phyloP scores from a whole-genome alignment of 805 yeast genomes.

The Myxozyma sirexii region DNA sequence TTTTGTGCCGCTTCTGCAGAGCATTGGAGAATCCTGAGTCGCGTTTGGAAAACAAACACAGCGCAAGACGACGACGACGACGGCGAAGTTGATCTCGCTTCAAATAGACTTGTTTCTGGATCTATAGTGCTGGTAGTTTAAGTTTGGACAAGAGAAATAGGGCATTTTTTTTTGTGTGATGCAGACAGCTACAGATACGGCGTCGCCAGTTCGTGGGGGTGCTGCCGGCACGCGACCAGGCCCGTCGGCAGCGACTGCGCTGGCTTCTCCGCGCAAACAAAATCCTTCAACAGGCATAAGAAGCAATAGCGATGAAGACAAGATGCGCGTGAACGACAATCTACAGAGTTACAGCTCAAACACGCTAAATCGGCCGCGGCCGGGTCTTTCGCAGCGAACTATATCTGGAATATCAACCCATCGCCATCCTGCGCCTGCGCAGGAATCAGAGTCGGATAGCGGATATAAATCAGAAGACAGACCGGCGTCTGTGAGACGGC shows the following conservation, averaged over 20 bases:
- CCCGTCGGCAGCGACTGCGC: background rate
- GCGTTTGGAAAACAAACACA: too few relatives aligned
- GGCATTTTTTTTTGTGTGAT: too few relatives aligned
- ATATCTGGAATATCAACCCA: background rate
- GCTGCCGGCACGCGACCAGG: background rate
- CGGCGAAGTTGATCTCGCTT: too few relatives aligned
- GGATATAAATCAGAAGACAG: conserved; percentile 30
- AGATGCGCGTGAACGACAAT: background rate
- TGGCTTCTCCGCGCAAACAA: background rate
- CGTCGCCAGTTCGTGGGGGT: background rate
- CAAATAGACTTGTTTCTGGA: too few relatives aligned
- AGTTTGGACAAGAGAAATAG: too few relatives aligned
- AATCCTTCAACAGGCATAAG: background rate
- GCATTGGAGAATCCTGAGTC: too few relatives aligned
- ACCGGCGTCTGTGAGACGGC: conserved; percentile 18
- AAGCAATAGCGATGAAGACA: background rate
- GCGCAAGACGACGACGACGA: too few relatives aligned
- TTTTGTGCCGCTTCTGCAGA: too few relatives aligned
- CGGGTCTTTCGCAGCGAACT: background rate
- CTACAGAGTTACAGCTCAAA: background rate
- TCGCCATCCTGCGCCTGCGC: background rate
- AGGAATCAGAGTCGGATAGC: conserved; percentile 28
- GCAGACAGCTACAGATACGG: too few relatives aligned
- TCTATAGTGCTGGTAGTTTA: too few relatives aligned
- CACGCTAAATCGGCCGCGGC: conserved; percentile 3